Conservation (phyloP, 2,329 filamentous ascomycete genomes). For the Colletotrichum sansevieriae region DNA sequence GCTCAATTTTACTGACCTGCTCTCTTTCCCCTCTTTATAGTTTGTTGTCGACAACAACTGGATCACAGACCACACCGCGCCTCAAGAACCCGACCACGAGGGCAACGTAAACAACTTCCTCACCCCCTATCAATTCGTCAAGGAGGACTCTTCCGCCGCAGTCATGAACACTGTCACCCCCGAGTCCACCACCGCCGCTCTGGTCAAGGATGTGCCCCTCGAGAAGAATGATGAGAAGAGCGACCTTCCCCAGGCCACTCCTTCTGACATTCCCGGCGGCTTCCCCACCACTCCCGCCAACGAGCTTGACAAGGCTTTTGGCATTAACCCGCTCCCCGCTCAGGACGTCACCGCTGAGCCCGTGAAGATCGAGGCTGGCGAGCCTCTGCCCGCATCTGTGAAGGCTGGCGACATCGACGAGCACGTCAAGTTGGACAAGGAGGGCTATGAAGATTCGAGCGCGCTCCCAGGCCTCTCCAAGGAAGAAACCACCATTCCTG, state of each 20-base stretch:
- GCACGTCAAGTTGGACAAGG: constrained; percentile 83
- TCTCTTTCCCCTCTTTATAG: constrained; percentile 60
- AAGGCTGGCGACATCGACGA: constrained; percentile 76
- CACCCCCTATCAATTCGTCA: constrained; percentile 76
- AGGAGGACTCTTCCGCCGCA: constrained; percentile 60
- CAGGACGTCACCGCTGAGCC: constrained; percentile 80
- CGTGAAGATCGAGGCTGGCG: constrained; percentile 81
- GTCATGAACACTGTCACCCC: constrained; percentile 77
- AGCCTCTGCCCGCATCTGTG: constrained; percentile 80
- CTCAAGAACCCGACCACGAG: constrained; percentile 84
- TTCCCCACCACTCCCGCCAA: constrained; percentile 76
- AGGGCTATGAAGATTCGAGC: constrained; percentile 87
- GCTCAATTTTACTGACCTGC: constrained; percentile 36
- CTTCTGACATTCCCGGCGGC: constrained; percentile 57
- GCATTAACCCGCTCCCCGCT: constrained; percentile 73
- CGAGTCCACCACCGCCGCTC: constrained; percentile 76
- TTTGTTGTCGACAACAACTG: constrained; percentile 96
- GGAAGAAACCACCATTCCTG: constrained; percentile 56
- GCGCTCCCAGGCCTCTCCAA: constrained; percentile 67
- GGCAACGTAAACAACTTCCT: constrained; percentile 96
- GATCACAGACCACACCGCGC: constrained; percentile 84
- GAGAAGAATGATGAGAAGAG: constrained; percentile 47
- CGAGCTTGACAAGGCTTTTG: constrained; percentile 66
- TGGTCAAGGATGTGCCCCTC: constrained; percentile 67
- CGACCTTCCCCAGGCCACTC: constrained; percentile 43